Evolutionary conservation across 225 moss, liverwort and hornwort genomes (phyloP), one percentile per base, ranked within the genome.

Genomic region (Bryum argenteum): DNA sequence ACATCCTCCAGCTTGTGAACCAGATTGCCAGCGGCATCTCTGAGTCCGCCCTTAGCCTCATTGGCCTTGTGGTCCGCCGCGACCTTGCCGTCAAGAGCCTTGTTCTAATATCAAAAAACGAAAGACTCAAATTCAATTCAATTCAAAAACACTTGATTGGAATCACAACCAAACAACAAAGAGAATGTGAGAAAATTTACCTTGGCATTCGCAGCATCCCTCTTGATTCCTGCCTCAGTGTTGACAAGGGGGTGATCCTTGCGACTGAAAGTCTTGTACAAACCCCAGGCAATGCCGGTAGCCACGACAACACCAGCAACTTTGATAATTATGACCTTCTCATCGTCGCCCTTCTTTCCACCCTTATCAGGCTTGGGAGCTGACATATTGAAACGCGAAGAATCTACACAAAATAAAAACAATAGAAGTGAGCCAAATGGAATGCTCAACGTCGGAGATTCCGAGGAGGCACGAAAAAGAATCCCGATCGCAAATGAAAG

Each of bases 301-400:
- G 75, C 84, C 67, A 84, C 84, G 10, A 84, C 80, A 15, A 81
- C 84, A 3, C 84, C 84, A 11, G 84, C 84, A 21, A 84, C 84
- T 68, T 74, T 81, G 2, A 84, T 39, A 14, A 84, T 22, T 7
- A 76, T 69, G 16, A 65, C 53, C 42, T 77, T 52, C 11, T 81
- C 80, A 65, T 81, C 77, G 43, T 71, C 48, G 48, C 48, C 67
- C 19, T 84, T 80, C 71, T 84, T 75, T 11, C 69, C 72, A 11
- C 71, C 62, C 61, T 84, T 79, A 8, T 69, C 76, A 21, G 71
- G 45, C 60, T 76, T 80, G 20, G 78, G 48, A 10, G 63, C 59
- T 44, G 84, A 84, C 84, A 84, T 84, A n/a, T 16, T 78, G 74
- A 43, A 1, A 10, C 5, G 8, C 5, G 14, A 33, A 44, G 7